Percentiles rank a stretch among this genome's conserved stretches.
phyloP scores from a whole-genome alignment of 139 green algal genomes.

The Chara braunii region DNA sequence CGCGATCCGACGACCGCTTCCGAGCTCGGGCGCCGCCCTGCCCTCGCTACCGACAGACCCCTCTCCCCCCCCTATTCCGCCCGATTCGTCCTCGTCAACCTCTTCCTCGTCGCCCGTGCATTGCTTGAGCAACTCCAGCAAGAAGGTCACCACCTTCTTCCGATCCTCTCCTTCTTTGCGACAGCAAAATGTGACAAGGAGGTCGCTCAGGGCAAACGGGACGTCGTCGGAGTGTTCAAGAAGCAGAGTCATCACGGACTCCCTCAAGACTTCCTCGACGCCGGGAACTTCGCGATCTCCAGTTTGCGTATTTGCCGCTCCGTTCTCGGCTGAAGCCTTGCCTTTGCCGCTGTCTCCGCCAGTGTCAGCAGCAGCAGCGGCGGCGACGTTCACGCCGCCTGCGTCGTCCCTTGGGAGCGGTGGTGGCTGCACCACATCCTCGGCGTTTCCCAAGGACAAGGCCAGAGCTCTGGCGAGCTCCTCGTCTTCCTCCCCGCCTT shows the following conservation, averaged over 20 bases:
- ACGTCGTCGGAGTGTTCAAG: too few relatives aligned
- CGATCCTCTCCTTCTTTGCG: conserved; percentile 50
- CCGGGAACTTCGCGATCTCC: conserved; percentile 10
- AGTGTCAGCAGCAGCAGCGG: conserved; percentile 2
- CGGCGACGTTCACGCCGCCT: conserved; percentile 8
- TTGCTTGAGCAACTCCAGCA: conserved; percentile 50
- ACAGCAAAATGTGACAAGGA: conserved; percentile 42
- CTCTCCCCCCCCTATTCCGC: too few relatives aligned
- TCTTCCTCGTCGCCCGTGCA: conserved; percentile 3
- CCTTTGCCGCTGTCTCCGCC: neutral
- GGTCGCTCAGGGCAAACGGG: conserved; percentile 27
- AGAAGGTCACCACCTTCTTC: conserved; percentile 45
- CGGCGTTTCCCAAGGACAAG: conserved; percentile 41
- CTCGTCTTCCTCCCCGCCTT: conserved; percentile 27
- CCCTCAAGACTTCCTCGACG: too few relatives aligned
- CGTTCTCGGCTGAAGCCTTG: too few relatives aligned
- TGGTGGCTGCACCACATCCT: conserved; percentile 1
- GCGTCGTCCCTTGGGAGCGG: neutral
- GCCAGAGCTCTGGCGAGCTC: conserved; percentile 48
- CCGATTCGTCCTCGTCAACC: neutral
- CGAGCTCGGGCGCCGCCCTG: too few relatives aligned
- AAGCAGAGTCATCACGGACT: too few relatives aligned
- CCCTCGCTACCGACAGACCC: too few relatives aligned
- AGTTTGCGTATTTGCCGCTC: too few relatives aligned
- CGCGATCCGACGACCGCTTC: too few relatives aligned